phyloP scores from a whole-genome alignment of 257 asterid genomes.

The Pogostemon cablin region DNA sequence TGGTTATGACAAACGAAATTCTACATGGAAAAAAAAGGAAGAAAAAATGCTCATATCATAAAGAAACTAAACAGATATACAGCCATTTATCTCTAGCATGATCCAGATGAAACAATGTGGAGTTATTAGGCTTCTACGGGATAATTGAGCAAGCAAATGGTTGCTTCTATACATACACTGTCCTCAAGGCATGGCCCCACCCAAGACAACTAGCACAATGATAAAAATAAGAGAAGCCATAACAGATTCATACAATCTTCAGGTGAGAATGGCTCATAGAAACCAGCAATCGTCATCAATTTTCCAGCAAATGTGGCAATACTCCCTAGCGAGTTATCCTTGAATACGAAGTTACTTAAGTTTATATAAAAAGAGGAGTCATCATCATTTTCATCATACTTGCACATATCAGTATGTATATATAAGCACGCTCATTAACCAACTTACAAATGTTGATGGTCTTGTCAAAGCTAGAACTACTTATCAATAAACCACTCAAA shows the following conservation, averaged over 20 bases:
- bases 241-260: not conserved
- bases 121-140: not conserved
- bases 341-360: not conserved
- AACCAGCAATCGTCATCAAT: not conserved
- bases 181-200: not conserved
- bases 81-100: not conserved
- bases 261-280: not conserved
- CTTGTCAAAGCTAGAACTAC: conserved; percentile 12
- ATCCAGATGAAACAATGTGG: conserved; percentile 8
- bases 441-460: not conserved
- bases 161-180: not conserved
- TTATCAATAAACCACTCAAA: not conserved
- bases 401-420: no score
- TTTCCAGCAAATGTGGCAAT: not conserved
- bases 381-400: no score
- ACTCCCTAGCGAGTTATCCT: not conserved
- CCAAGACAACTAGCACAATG: not conserved
- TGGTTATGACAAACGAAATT: not conserved
- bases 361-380: no score
- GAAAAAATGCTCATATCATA: no score
- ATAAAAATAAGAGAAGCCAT: not conserved
- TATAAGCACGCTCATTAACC: not conserved
- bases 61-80: conserved; percentile 6
- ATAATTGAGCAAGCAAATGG: not conserved
- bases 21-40: conserved; percentile 8